Percentiles rank a stretch among this genome's conserved stretches.
These are phyloP conservation scores for Curvularia hawaiiensis DNA, from an alignment of 2,329 filamentous ascomycete genomes.

Conservation along the genomic window DNA sequence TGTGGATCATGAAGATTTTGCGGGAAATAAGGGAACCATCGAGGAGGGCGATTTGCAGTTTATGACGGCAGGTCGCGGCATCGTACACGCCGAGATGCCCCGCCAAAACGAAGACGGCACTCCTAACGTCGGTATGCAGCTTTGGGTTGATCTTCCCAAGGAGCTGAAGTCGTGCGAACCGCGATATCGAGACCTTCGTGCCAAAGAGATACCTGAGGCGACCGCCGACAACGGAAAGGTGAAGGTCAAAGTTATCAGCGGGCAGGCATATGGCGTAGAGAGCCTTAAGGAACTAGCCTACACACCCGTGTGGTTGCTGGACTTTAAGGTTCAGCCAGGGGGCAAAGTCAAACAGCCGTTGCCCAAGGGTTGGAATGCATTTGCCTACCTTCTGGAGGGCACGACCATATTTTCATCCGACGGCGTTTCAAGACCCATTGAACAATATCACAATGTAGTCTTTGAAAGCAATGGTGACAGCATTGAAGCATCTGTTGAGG, in stretches of 20 bases:
- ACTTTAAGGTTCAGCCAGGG: conserved; percentile 79
- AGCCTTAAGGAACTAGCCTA: conserved; percentile 90
- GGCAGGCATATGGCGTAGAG: conserved; percentile 81
- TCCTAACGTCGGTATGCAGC: conserved; percentile 84
- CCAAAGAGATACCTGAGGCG: conserved; percentile 78
- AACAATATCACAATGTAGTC: conserved; percentile 84
- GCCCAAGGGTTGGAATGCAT: conserved; percentile 85
- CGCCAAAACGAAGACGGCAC: conserved; percentile 75
- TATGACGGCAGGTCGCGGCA: conserved; percentile 92
- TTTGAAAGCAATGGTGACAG: conserved; percentile 81
- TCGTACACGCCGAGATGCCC: conserved; percentile 97
- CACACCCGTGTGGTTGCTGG: conserved; percentile 95
- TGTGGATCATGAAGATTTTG: conserved; percentile 92
- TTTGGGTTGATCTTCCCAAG: conserved; percentile 91
- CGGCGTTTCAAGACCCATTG: conserved; percentile 53
- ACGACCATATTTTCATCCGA: conserved; percentile 61
- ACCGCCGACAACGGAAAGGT: conserved; percentile 74
- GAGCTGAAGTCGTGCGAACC: conserved; percentile 87
- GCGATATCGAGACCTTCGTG: conserved; percentile 83
- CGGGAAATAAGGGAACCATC: conserved; percentile 83
- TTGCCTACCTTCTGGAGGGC: conserved; percentile 84
- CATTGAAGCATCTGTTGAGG: conserved; percentile 72
- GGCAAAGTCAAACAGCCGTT: conserved; percentile 76
- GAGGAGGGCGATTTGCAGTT: conserved; percentile 91
- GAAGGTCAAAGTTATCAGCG: conserved; percentile 86